Base-by-base conservation (phyloP, 306 rosid species). In the Quercus aquifolioides region DNA sequence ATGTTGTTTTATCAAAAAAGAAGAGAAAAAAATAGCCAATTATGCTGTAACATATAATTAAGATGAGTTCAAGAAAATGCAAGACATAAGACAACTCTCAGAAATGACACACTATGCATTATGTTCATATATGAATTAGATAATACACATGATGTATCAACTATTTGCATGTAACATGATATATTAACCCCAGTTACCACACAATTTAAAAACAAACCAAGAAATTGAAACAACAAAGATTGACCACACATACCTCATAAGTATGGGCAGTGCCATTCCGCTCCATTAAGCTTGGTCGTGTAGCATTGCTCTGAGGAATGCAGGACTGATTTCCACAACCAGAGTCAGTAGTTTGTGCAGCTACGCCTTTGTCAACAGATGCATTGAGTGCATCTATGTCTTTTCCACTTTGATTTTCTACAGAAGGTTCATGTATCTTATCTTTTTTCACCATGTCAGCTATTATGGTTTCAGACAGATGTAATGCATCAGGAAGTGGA, bases 401-500 rank as follows among this genome's bases (percentile, higher is more conserved):
- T 41, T 58, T 78, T 28, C 8, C 59, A 51, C 72, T 65, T 74
- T 54, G 90, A 54, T 79, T 84, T 86, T 80, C 90, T 35, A 49
- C 14, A 26, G 81, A 63, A 69, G 78, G 78, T 78, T 80, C 86
- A 25, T 28, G 72, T 59, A 23, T 67, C 49, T 64, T 59, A 56
- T 76, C 77, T 46, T 84, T 88, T 6, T 33, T n/a, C 12, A 75
- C 92, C 82, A 88, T 76, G 14, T 88, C 64, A 3, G 89, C 76
- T 76, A 85, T 75, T 73, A 89, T 51, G 55, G 73, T 76, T 59
- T 88, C 93, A 28, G 98, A 82, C 20, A 30, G 31, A 9, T 21
- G 87, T 71, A 95, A 78, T 9, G 92, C 91, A 69, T 80, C 88
- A 2, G 96, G 94, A 84, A 95, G 97, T 73, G 98, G 97, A 79